Base-by-base conservation (phyloP, 805 yeast species). In the Grigorovia transvaalensis region DNA sequence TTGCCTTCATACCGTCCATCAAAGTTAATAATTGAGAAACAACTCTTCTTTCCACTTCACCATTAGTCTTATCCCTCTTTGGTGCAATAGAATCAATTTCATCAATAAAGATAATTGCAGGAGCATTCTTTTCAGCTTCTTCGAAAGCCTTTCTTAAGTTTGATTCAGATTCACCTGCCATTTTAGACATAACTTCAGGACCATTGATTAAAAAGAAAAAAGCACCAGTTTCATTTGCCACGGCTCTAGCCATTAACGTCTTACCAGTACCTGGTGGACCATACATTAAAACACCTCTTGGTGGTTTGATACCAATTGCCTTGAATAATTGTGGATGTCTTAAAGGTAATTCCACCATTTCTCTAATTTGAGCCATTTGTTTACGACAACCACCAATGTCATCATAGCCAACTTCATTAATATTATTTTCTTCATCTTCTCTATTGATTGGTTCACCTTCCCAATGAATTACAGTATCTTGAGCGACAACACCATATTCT, bases 191-290 rank as follows among this genome's bases (percentile, higher is more conserved):
- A 66, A 93, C 95, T 73, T 93, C 99, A 9, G 99, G 99, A 71
- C 99, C 99, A 68, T 93, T 93, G 71, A 93, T 93, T 63, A 93
- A 79, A 71, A 93, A 93, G 80, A 93, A 93, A 70, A 93, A 93
- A 1, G 99, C 99, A 66, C 99, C 99, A 23, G 99, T 93, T 73
- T 93, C 99, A 64, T 93, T 93, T 47, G 99, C 99, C 50, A 93
- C 99, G n/a, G 99, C 99, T 70, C 99, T 84, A 1, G 99, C 99
- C 96, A 93, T 89, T 60, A 93, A 77, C 35, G 99, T 93, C 74
- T 93, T 93, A 86, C 99, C 99, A 15, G 99, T 93, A 81, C 99
- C 99, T 38, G 99, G 99, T 48, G 99, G 99, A 66, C 99, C 99
- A 70, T 86, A 93, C 96, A 88, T 87, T 66, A 93, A 79, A 55